A percentile compares a stretch with the other conserved stretches of the same genome.
Evolutionary conservation across 805 yeast genomes (phyloP).

Genomic region (Lipomyces sp.): DNA sequence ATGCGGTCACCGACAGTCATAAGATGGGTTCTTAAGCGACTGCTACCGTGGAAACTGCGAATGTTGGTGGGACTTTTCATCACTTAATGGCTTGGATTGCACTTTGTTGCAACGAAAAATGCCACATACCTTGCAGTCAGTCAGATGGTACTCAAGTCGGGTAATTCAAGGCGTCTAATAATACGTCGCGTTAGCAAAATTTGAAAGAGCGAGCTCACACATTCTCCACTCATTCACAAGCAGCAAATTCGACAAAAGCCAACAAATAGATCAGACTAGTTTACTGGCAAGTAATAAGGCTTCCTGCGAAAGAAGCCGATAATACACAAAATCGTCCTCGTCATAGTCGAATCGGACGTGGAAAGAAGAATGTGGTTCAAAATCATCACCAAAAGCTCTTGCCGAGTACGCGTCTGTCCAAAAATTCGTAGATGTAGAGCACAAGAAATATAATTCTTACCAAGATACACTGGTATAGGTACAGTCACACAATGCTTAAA

Average conservation of each 20-base stretch:
- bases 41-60: constrained; percentile 40
- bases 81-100: constrained; percentile 15
- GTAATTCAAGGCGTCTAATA: not conserved
- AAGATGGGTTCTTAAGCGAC: constrained; percentile 39
- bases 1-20: constrained; percentile 38
- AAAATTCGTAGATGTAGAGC: not conserved
- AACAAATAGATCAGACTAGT: constrained; percentile 31
- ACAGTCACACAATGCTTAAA: not conserved
- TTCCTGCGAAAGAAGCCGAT: constrained; percentile 35
- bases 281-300: constrained; percentile 39
- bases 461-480: not conserved
- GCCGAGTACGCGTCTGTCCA: not conserved
- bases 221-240: not conserved
- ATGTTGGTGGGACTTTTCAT: constrained; percentile 36
- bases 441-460: not conserved
- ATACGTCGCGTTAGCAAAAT: not conserved
- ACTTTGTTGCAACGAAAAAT: not conserved
- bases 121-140: not conserved
- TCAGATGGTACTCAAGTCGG: not conserved
- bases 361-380: constrained; percentile 34
- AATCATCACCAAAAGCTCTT: constrained; percentile 25
- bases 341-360: constrained; percentile 39
- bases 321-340: constrained; percentile 33
- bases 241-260: not conserved
- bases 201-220: not conserved